Evolutionary conservation across 2,329 filamentous ascomycete species (phyloP).

Genomic region (Dryadomyces quercus-mongolicae): DNA sequence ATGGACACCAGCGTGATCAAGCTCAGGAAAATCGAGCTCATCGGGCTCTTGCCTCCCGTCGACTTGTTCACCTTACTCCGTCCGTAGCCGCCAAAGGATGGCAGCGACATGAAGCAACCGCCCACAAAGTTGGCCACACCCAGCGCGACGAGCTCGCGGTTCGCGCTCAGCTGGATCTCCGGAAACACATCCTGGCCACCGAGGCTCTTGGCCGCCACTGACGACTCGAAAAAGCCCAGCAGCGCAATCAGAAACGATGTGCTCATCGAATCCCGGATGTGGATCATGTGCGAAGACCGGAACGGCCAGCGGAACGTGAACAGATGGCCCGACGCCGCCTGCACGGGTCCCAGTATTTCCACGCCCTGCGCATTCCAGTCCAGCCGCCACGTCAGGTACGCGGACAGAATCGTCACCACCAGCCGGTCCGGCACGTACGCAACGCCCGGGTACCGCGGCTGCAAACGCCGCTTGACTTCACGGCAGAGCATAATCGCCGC

Average conservation of each 20-base stretch:
- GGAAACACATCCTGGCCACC: slow-evolving; percentile 59
- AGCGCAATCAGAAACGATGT: slow-evolving; percentile 89
- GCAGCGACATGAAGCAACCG: slow-evolving; percentile 82
- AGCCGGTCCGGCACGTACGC: slow-evolving; percentile 91
- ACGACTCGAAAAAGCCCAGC: slow-evolving; percentile 97
- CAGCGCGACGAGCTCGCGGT: slow-evolving; percentile 84
- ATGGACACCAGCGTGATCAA: slow-evolving; percentile 73
- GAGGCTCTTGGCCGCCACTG: slow-evolving; percentile 86
- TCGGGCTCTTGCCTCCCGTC: slow-evolving; percentile 83
- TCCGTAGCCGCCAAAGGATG: slow-evolving; percentile 91
- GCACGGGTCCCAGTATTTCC: slow-evolving; percentile 70
- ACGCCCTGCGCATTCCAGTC: slow-evolving; percentile 72
- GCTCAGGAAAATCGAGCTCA: slow-evolving; percentile 82
- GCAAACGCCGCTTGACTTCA: slow-evolving; percentile 67
- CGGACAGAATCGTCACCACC: slow-evolving; percentile 73
- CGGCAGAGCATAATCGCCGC: slow-evolving; percentile 80
- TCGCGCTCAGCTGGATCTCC: slow-evolving; percentile 74
- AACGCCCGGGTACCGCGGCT: slow-evolving; percentile 66
- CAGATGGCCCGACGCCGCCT: slow-evolving; percentile 55
- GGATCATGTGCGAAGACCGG: slow-evolving; percentile 58
- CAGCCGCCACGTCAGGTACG: slow-evolving; percentile 64
- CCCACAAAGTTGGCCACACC: slow-evolving; percentile 86
- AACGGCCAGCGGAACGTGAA: slow-evolving; percentile 87
- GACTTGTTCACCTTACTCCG: slow-evolving; percentile 90
- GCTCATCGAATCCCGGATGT: slow-evolving; percentile 76